Evolutionary conservation across 805 yeast genomes (phyloP).

Genomic region (Saturnispora saitoi): DNA sequence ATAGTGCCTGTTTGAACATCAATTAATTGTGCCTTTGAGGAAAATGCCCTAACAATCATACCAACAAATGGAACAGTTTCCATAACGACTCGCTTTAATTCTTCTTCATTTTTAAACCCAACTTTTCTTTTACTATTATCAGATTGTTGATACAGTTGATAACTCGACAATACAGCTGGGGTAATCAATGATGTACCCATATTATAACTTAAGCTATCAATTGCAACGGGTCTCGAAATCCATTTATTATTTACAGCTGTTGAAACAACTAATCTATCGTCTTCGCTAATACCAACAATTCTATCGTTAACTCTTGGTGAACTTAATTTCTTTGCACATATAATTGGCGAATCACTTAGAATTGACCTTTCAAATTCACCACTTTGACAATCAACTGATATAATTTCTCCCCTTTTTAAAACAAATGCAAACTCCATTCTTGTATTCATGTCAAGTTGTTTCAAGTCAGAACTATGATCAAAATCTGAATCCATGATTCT

Average conservation of each 20-base stretch:
- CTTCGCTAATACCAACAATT: slow-evolving; percentile 44
- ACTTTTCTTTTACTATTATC: slow-evolving; percentile 3
- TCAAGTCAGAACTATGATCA: slow-evolving; percentile 22
- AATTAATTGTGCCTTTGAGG: slow-evolving; percentile 51
- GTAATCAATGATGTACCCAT: slow-evolving; percentile 32
- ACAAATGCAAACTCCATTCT: slow-evolving; percentile 45
- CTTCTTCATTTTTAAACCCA: slow-evolving; percentile 11
- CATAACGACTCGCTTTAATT: slow-evolving; percentile 26
- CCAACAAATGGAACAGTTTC: slow-evolving; percentile 64
- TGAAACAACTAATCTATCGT: slow-evolving; percentile 49
- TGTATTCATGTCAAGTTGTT: slow-evolving; percentile 21
- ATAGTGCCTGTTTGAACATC: slow-evolving; percentile 76
- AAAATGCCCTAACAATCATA: slow-evolving; percentile 55
- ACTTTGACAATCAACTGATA: slow-evolving; percentile 41
- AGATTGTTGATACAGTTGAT: slow-evolving; percentile 7
- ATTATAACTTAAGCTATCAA: slow-evolving; percentile 41
- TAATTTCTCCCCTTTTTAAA: slow-evolving; percentile 40
- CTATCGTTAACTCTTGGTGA: slow-evolving; percentile 75
- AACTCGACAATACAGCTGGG: slow-evolving; percentile 29
- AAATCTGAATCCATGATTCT: slow-evolving; percentile 28
- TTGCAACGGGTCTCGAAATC: slow-evolving; percentile 45
- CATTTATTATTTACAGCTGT: slow-evolving; percentile 60
- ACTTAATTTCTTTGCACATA: slow-evolving; percentile 44
- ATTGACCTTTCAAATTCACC: slow-evolving; percentile 34
- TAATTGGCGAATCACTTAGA: slow-evolving; percentile 31